Evolutionary conservation across 306 rosid species (phyloP), one percentile per base, ranked within the genome.

Genomic region (Hippophae gyantsensis): DNA sequence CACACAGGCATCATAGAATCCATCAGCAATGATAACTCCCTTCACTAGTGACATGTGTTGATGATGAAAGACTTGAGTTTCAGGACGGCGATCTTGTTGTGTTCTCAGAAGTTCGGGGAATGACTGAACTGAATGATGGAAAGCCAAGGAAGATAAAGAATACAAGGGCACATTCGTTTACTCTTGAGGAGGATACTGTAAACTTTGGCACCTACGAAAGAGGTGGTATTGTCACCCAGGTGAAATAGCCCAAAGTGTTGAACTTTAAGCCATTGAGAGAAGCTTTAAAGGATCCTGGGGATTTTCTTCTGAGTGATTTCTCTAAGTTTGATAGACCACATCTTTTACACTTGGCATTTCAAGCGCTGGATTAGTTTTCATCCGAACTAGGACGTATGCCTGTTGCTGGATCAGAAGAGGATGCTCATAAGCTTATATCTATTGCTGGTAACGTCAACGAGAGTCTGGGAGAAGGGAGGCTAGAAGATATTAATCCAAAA

Each of bases 1-100:
- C 90, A 81, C 63, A 72, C 83, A 1, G 96, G 96, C 56, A 89
- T 89, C 23, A 83, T 89, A 66, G 96, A 90, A 42, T 89, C 96
- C 42, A 69, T 89, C 47, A 79, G 86, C 80, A 89, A 89, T 58
- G 96, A 85, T 72, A 82, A 81, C 54, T n/a, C n/a, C 86, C 90
- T 66, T 80, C 96, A 38, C 66, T 82, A 13, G 82, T 85, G 62
- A 76, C 83, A 12, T 85, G 96, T 69, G 96, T 89, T 47, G 96
- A 89, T 63, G 96, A 89, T 68, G 96, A 89, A 67, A 85, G 94
- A 78, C 90, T 89, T 64, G 96, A 89, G 62, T 89, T 82, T 77
- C 88, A 89, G 78, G 96, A 89, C 75, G 96, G 96, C 41, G 96
- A 89, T 79, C 81, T 85, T 66, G 96, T 89, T 69, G 80, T 89